Conservation (phyloP, 129 eudicot species). For the Smallanthus sonchifolius region DNA sequence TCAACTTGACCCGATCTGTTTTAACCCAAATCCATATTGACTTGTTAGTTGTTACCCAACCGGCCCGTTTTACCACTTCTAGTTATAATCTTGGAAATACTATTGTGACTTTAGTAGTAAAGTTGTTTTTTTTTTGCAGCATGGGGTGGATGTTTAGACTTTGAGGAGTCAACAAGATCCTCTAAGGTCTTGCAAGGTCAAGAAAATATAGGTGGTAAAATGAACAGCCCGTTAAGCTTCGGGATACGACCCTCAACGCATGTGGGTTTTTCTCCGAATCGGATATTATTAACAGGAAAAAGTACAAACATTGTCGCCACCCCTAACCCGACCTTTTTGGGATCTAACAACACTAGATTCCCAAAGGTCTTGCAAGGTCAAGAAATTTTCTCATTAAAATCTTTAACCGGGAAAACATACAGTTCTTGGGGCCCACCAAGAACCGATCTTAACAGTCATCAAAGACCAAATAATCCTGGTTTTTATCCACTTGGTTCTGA, state of each 20-base stretch:
- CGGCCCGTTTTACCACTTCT: background rate
- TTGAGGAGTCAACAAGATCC: constrained; percentile 86
- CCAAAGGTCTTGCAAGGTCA: constrained; percentile 99
- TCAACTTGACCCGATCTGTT: background rate
- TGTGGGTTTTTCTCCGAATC: constrained; percentile 33
- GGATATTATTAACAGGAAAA: constrained; percentile 34
- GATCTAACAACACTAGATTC: constrained; percentile 50
- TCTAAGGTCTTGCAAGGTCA: constrained; percentile 99
- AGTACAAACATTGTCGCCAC: constrained; percentile 26
- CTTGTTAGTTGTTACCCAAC: background rate
- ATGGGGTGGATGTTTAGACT: constrained; percentile 70
- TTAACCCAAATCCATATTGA: background rate
- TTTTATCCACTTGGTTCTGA: constrained; percentile 80
- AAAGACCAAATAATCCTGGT: constrained; percentile 32
- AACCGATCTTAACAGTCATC: constrained; percentile 37
- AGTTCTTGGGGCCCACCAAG: constrained; percentile 37
- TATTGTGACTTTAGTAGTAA: constrained; percentile 9
- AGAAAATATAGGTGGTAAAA: constrained; percentile 76
- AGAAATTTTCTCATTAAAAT: constrained; percentile 84
- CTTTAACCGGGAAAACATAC: constrained; percentile 32
- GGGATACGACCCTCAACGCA: constrained; percentile 43
- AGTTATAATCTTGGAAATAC: background rate
- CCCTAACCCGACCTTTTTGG: constrained; percentile 59
- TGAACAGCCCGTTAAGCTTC: constrained; percentile 48
- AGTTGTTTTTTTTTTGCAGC: constrained; percentile 32